Evolutionary conservation across 2,329 filamentous ascomycete genomes (phyloP), one percentile per base, ranked within the genome.

Genomic region (Aspergillus ruber): DNA sequence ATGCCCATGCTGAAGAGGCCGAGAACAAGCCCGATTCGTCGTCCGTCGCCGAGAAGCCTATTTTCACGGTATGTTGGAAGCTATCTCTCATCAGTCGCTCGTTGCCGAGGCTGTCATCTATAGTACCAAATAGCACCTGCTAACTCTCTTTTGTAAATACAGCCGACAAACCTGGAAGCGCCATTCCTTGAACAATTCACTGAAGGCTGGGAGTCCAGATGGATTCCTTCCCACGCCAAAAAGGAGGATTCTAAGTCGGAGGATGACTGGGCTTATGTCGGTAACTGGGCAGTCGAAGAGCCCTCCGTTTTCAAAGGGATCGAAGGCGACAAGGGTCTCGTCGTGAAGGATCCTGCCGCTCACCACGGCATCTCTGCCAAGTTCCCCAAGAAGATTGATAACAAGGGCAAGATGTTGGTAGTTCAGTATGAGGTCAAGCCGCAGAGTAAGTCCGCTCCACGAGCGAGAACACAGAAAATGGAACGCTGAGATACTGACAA

Each of bases 391-490:
- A 86, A 88, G 74, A 87, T 98, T 66, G 86, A 96, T 75, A 93
- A 94, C 82, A 97, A 91, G 83, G 90, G 81, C 75, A 95, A 98
- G 80, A 87, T 89, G 50, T 82, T 98, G 44, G 93, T 98, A 59
- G 89, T 98, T 46, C 93, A 98, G 75, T 98, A 98, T 69, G 93
- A 98, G 73, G 93, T 97, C 68, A 98, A 98, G 83, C 87, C 96
- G 57, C 93, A 98, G 77, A 89, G 88, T 94, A 80, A 74, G 86
- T 79, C 23, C 36, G 27, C 39, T 7, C 23, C 18, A 12, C 20
- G 45, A 9, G 43, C 27, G n/a, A 29, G 17, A 15, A 17, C 41
- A 10, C 25, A 43, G 27, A 13, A 20, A 7, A 13, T 27, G n/a
- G 47, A 41, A 2, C 10, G 8, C 20, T n/a, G 23, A 63, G 57